Evolutionary conservation across 2,329 filamentous ascomycete species (phyloP).

Genomic region (Paecilomyces sp.): DNA sequence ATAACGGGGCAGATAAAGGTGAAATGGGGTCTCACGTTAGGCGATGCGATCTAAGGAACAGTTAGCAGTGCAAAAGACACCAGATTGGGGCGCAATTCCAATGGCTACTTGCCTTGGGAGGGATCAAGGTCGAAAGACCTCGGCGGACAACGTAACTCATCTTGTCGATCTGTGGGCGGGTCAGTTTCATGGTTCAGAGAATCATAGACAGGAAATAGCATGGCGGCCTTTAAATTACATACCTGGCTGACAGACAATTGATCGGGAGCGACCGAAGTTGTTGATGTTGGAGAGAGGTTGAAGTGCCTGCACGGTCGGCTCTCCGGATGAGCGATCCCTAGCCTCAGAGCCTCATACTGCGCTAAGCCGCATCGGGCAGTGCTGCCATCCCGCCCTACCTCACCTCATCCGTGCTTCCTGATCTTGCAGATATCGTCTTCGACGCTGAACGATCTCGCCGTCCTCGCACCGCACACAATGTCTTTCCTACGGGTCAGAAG

Average conservation of each 20-base stretch:
- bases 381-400: constrained; percentile 20
- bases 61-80: constrained; percentile 31
- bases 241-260: constrained; percentile 27
- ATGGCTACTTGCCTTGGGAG: constrained; percentile 72
- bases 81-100: constrained; percentile 7
- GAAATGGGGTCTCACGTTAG: constrained; percentile 26
- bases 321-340: constrained; percentile 24
- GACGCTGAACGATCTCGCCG: constrained; percentile 9
- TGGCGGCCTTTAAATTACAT: constrained; percentile 8
- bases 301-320: constrained; percentile 27
- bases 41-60: constrained; percentile 27
- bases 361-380: constrained; percentile 29
- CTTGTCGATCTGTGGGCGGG: constrained; percentile 41
- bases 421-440: constrained; percentile 24
- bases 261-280: constrained; percentile 21
- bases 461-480: constrained; percentile 43
- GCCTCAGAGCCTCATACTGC: constrained; percentile 16
- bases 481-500: constrained; percentile 55
- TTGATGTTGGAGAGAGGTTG: constrained; percentile 22
- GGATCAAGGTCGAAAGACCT: constrained; percentile 96
- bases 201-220: background rate
- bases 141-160: constrained; percentile 92
- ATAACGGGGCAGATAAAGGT: background rate
- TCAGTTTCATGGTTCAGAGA: constrained; percentile 12
- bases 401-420: constrained; percentile 14